Evolutionary conservation across 352 stramenopile species (phyloP).

Genomic region (Aphanomyces invadans): DNA sequence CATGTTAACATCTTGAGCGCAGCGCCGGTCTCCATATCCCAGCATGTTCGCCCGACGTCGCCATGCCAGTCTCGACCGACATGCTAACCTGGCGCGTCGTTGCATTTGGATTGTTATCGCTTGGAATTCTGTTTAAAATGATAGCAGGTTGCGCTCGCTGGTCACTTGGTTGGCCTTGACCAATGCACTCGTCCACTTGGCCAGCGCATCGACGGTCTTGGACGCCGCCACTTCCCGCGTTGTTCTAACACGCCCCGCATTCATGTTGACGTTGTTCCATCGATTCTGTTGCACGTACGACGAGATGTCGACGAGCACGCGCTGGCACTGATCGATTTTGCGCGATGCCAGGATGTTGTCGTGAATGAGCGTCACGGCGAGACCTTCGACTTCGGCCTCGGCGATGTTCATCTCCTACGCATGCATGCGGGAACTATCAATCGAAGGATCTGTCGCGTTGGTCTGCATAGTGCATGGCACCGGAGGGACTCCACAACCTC

Average conservation of each 20-base stretch:
- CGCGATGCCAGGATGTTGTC: constrained; percentile 75
- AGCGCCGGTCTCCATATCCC: not conserved
- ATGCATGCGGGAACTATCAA: not conserved
- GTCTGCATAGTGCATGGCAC: no score
- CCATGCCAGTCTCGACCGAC: no score
- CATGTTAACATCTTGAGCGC: no score
- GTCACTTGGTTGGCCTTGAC: constrained; percentile 44
- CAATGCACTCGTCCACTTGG: constrained; percentile 51
- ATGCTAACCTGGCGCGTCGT: no score
- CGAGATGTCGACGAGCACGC: constrained; percentile 48
- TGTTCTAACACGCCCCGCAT: not conserved
- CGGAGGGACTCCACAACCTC: no score
- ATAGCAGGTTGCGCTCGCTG: constrained; percentile 2
- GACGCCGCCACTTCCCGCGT: constrained; percentile 32
- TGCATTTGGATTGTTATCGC: not conserved
- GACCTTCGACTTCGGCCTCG: constrained; percentile 77
- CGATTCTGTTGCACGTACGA: no score
- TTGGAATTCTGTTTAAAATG: not conserved
- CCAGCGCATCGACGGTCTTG: constrained; percentile 65
- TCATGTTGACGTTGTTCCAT: no score
- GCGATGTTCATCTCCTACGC: constrained; percentile 84
- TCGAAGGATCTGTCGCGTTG: not conserved
- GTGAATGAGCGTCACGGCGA: constrained; percentile 89
- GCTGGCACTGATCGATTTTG: constrained; percentile 83
- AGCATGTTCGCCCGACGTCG: no score